Evolutionary conservation across 305 asterid species (phyloP).

Genomic region (Fraxinus sp.): DNA sequence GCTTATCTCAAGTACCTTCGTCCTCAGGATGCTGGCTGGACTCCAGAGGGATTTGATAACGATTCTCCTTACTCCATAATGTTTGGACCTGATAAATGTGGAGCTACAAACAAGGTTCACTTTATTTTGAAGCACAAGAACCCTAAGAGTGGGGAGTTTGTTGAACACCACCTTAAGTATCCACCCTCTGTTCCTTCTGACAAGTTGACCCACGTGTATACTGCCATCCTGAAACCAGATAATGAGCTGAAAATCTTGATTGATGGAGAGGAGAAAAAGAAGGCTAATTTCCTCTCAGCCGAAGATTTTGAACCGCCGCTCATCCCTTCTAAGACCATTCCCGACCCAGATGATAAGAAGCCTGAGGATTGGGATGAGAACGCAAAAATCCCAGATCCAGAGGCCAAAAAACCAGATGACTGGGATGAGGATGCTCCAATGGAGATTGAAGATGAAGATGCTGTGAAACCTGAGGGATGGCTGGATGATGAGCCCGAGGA

Average conservation of each 20-base stretch:
- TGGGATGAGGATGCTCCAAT: slow-evolving; percentile 98
- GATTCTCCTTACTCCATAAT: slow-evolving; percentile 94
- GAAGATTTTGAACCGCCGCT: slow-evolving; percentile 93
- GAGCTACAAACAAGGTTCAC: slow-evolving; percentile 95
- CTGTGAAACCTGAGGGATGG: slow-evolving; percentile 98
- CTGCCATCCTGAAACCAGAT: slow-evolving; percentile 79
- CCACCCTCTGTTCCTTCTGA: slow-evolving; percentile 94
- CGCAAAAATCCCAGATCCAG: slow-evolving; percentile 86
- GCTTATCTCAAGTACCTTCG: slow-evolving; percentile 93
- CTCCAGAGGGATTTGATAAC: slow-evolving; percentile 73
- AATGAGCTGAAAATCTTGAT: slow-evolving; percentile 71
- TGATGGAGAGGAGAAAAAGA: slow-evolving; percentile 96
- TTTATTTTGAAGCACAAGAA: slow-evolving; percentile 88
- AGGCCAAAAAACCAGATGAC: slow-evolving; percentile 85
- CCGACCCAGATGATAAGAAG: slow-evolving; percentile 91
- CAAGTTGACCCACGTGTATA: slow-evolving; percentile 89
- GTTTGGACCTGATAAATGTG: slow-evolving; percentile 99
- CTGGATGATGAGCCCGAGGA: slow-evolving; percentile 98
- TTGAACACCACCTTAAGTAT: slow-evolving; percentile 90
- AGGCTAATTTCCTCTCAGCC: slow-evolving; percentile 68
- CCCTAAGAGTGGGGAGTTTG: slow-evolving; percentile 74
- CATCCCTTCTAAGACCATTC: slow-evolving; percentile 80
- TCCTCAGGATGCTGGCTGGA: slow-evolving; percentile 91
- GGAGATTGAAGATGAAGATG: slow-evolving; percentile 89
- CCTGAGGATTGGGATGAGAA: slow-evolving; percentile 99